phyloP scores from a whole-genome alignment of 2,329 filamentous ascomycete species.

The Volutella citrinella region DNA sequence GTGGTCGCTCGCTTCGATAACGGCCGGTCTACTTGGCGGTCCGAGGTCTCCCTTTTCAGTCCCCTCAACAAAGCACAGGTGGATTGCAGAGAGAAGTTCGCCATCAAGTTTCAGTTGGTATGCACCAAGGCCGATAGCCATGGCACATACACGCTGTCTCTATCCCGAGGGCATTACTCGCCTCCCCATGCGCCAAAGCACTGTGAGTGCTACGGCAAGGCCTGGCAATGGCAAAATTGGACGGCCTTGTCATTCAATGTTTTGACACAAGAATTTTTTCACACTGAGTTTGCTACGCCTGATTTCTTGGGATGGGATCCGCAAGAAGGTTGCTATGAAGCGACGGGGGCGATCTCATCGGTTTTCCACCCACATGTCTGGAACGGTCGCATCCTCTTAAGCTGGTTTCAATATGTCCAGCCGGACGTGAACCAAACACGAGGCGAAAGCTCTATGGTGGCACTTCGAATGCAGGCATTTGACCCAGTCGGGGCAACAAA shows the following conservation, averaged over 20 bases:
- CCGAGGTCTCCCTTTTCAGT: constrained; percentile 7
- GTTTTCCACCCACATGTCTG: no score
- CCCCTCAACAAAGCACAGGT: constrained; percentile 5
- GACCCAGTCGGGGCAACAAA: no score
- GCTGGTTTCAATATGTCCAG: no score
- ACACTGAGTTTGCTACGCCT: constrained; percentile 12
- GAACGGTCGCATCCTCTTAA: no score
- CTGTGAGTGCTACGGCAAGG: constrained; percentile 7
- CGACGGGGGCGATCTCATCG: no score
- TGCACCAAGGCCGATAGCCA: constrained; percentile 12
- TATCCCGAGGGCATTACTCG: constrained; percentile 9
- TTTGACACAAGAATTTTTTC: constrained; percentile 11
- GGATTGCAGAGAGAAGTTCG: background rate
- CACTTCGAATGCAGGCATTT: no score
- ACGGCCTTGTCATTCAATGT: constrained; percentile 17
- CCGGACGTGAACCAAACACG: no score
- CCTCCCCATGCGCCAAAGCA: background rate
- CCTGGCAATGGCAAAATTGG: constrained; percentile 11
- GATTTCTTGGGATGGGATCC: no score
- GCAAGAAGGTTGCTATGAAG: no score
- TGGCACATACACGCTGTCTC: constrained; percentile 14
- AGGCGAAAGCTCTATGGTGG: no score
- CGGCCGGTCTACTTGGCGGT: constrained; percentile 5
- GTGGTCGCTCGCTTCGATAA: constrained; percentile 14
- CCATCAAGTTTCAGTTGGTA: constrained; percentile 1